These are phyloP conservation scores for Lactarius hengduanensis DNA, from an alignment of 768 basidiomycete genomes.

Conservation along the genomic window DNA sequence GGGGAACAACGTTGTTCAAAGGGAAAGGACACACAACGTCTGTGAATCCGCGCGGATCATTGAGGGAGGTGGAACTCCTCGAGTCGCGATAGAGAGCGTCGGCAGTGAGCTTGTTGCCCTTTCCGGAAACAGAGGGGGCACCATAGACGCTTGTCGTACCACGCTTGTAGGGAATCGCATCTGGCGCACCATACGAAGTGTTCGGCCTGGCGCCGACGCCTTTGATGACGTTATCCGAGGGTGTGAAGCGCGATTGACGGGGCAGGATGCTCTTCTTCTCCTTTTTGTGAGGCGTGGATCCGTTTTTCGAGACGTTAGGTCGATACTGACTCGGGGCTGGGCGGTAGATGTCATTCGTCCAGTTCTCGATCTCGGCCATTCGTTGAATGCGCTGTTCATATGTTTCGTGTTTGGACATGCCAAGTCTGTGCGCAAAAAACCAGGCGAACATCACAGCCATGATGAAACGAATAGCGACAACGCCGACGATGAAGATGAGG, in stretches of 20 bases:
- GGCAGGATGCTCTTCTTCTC: slow-evolving; percentile 63
- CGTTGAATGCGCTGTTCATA: slow-evolving; percentile 90
- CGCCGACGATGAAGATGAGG: slow-evolving; percentile 95
- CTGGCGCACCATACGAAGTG: slow-evolving; percentile 66
- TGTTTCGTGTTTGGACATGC: slow-evolving; percentile 90
- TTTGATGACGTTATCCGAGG: slow-evolving; percentile 60
- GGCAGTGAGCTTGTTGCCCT: slow-evolving; percentile 56
- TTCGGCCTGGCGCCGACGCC: slow-evolving; percentile 52
- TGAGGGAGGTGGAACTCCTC: slow-evolving; percentile 78
- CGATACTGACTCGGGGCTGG: slow-evolving; percentile 89
- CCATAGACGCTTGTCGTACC: slow-evolving; percentile 39
- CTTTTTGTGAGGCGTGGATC: slow-evolving; percentile 46
- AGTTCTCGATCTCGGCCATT: slow-evolving; percentile 88
- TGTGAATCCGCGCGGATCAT: slow-evolving; percentile 49
- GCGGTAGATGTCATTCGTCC: slow-evolving; percentile 94
- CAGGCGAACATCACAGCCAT: slow-evolving; percentile 98
- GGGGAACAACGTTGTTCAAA: slow-evolving; percentile 83
- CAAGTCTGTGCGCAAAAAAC: slow-evolving; percentile 97
- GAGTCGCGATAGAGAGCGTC: slow-evolving; percentile 75
- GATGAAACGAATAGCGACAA: slow-evolving; percentile 89
- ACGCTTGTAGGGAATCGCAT: slow-evolving; percentile 61
- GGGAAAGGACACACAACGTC: slow-evolving; percentile 92
- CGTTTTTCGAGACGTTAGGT: slow-evolving; percentile 80
- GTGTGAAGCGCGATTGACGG: slow-evolving; percentile 70
- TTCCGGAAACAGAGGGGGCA: slow-evolving; percentile 36